phyloP scores from a whole-genome alignment of 495 filamentous ascomycete species.

The Penicillium manginii region DNA sequence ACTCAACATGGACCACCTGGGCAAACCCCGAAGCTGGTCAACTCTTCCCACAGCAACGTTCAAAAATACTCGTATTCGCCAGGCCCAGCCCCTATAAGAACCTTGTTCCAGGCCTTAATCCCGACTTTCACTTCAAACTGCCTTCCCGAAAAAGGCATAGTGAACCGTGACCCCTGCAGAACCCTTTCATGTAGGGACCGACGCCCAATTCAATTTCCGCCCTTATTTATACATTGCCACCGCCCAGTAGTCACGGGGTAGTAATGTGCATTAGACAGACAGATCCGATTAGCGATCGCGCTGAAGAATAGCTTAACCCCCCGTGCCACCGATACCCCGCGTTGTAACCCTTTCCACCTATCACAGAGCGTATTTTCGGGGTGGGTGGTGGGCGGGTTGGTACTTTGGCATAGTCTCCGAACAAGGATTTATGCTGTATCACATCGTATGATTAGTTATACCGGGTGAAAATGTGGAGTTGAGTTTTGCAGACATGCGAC shows the following conservation, averaged over 20 bases:
- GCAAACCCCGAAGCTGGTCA: background rate
- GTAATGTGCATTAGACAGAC: background rate
- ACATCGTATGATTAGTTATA: background rate
- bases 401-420: slow-evolving; percentile 3
- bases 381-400: slow-evolving; percentile 3
- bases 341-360: background rate
- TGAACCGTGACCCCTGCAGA: background rate
- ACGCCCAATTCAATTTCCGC: background rate
- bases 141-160: background rate
- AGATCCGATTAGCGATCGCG: slow-evolving; percentile 4
- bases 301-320: slow-evolving; percentile 8
- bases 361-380: background rate
- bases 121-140: background rate
- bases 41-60: background rate
- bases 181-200: background rate
- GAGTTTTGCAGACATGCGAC: too few species aligned
- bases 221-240: background rate
- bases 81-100: background rate
- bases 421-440: background rate
- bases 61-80: background rate
- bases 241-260: too few species aligned
- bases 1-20: too few species aligned
- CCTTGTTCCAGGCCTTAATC: background rate
- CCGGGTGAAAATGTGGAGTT: background rate
- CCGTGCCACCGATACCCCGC: slow-evolving; percentile 1